phyloP scores from a whole-genome alignment of 2,329 filamentous ascomycete species.

The Fusarium tuaranense region DNA sequence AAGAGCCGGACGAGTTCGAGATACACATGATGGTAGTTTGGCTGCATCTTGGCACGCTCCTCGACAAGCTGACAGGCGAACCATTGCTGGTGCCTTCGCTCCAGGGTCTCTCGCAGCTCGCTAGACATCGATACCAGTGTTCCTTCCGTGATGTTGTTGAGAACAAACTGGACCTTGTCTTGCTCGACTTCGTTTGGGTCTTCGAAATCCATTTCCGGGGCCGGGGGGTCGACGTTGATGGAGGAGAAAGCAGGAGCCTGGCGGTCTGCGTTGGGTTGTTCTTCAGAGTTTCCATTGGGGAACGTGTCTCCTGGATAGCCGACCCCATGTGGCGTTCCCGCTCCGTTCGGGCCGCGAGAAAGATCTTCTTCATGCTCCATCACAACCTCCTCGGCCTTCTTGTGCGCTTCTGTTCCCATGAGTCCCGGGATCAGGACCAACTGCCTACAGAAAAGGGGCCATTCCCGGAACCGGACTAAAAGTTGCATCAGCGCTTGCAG shows the following conservation, averaged over 20 bases:
- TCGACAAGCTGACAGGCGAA: slow-evolving; percentile 96
- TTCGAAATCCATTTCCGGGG: slow-evolving; percentile 74
- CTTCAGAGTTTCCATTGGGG: slow-evolving; percentile 78
- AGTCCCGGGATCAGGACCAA: slow-evolving; percentile 85
- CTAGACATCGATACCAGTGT: slow-evolving; percentile 87
- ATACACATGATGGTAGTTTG: slow-evolving; percentile 95
- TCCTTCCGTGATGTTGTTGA: slow-evolving; percentile 95
- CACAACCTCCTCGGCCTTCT: slow-evolving; percentile 84
- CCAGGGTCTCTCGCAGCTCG: slow-evolving; percentile 82
- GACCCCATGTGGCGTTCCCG: slow-evolving; percentile 52
- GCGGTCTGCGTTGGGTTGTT: slow-evolving; percentile 68
- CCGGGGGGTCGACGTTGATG: slow-evolving; percentile 79
- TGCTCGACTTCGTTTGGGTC: slow-evolving; percentile 88
- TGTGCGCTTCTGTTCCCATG: slow-evolving; percentile 85
- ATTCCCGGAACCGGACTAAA: slow-evolving; percentile 84
- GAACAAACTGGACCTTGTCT: slow-evolving; percentile 92
- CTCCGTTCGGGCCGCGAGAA: slow-evolving; percentile 66
- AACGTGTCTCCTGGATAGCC: slow-evolving; percentile 61
- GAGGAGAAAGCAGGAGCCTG: slow-evolving; percentile 80
- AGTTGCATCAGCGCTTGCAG: slow-evolving; percentile 94
- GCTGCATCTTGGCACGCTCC: slow-evolving; percentile 95
- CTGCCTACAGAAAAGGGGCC: slow-evolving; percentile 93
- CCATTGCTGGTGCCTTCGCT: slow-evolving; percentile 90
- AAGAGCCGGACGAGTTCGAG: slow-evolving; percentile 89
- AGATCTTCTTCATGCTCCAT: slow-evolving; percentile 73